Conservation (phyloP, 352 stramenopile species). For the Phytophthora sojae region DNA sequence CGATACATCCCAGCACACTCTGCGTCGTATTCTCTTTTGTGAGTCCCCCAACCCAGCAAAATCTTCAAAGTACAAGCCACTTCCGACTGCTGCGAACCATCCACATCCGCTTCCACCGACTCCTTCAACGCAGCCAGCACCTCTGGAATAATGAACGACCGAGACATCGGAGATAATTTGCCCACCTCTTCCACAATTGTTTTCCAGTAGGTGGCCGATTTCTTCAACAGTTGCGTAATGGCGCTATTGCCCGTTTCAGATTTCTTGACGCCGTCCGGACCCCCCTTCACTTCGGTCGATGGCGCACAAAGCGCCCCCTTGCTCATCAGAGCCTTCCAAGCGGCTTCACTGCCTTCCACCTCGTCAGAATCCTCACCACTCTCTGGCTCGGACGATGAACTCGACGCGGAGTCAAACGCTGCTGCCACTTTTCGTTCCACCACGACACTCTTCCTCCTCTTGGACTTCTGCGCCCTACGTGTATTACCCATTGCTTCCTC, state of each 20-base stretch:
- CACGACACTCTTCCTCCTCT: no score
- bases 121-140: not conserved
- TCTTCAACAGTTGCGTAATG: not conserved
- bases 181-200: not conserved
- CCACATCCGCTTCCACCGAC: not conserved
- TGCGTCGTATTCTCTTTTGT: not conserved
- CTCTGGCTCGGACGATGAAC: not conserved
- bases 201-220: not conserved
- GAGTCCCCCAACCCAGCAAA: not conserved
- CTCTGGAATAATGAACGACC: not conserved
- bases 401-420: not conserved
- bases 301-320: not conserved
- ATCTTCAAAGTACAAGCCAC: conserved; percentile 3
- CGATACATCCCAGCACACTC: conserved; percentile 6
- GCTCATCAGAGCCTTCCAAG: conserved; percentile 8
- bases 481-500: no score
- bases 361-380: not conserved
- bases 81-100: not conserved
- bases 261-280: no score
- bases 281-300: not conserved
- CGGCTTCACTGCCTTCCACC: conserved; percentile 8
- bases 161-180: not conserved
- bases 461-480: no score
- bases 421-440: not conserved
- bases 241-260: not conserved